Evolutionary conservation across 2,329 filamentous ascomycete genomes (phyloP), one percentile per base, ranked within the genome.

Genomic region (Aureobasidium sp.): DNA sequence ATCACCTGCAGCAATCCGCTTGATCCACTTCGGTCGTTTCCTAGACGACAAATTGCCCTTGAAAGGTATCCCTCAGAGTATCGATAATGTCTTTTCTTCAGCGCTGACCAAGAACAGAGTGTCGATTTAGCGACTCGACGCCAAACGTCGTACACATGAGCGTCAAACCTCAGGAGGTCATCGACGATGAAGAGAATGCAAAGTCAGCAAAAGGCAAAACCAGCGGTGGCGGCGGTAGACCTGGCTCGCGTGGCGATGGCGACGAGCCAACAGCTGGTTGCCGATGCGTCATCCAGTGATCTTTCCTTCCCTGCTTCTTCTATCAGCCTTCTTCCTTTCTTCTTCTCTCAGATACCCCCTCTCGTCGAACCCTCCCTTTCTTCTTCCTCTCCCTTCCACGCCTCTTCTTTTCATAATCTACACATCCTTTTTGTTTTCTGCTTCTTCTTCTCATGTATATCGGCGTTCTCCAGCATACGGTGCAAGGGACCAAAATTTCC

Each of bases 61-160:
- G 65, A 91, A 86, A 78, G 91, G 92, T 96, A 82, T 15, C 5
- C 10, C 2, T 8, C 17, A 26, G 15, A 15, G 5, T 6, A 20
- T 13, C 29, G 7, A 29, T 13, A 3, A 17, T 17, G 12, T n/a
- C 34, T 47, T 12, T n/a, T 3, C 34, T 20, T 1, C 46, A 9
- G 12, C 15, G 42, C 61, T 47, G 34, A 57, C 36, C 12, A 12
- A n/a, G 44, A 32, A 60, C 69, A 96, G 91, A 92, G 67, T 92
- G 90, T 70, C 88, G 86, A 64, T 91, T 95, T 71, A 89, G 84
- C 70, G 80, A 81, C 34, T 87, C 91, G 65, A 79, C 82, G 12
- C 84, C 89, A 8, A 96, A 96, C 67, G 89, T 96, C 32, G 86
- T 96, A n/a, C 91, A 96, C 75, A 96, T 96, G 91, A 93, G 89